Conservation (phyloP, 352 stramenopile genomes). For the Elongisporangium senticosum region DNA sequence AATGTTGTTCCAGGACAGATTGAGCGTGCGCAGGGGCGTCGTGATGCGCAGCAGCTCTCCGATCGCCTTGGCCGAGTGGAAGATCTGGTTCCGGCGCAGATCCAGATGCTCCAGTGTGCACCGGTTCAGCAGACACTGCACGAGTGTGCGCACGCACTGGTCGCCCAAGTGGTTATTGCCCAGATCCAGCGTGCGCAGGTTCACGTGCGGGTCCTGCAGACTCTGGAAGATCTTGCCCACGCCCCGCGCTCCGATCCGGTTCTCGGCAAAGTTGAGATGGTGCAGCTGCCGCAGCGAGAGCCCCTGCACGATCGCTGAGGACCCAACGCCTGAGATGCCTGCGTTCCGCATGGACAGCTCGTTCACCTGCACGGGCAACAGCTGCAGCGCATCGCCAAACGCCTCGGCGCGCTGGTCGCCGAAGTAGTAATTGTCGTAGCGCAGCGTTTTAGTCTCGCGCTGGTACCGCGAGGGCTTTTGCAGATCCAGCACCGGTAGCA, state of each 20-base stretch:
- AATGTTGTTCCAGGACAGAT: conserved; percentile 78
- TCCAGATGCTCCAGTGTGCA: conserved; percentile 63
- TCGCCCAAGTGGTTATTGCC: conserved; percentile 73
- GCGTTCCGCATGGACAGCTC: conserved; percentile 70
- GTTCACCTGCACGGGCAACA: conserved; percentile 50
- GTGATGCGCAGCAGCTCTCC: conserved; percentile 60
- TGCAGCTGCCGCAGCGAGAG: conserved; percentile 42
- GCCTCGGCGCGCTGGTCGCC: conserved; percentile 59
- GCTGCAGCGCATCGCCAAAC: conserved; percentile 47
- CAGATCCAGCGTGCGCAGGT: conserved; percentile 57
- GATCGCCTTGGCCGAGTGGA: conserved; percentile 43
- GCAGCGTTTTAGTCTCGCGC: conserved; percentile 24
- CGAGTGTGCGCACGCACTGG: conserved; percentile 40
- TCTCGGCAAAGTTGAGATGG: conserved; percentile 67
- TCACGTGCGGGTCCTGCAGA: conserved; percentile 45
- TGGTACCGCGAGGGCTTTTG: conserved; percentile 44
- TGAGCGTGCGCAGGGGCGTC: conserved; percentile 46
- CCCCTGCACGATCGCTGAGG: conserved; percentile 50
- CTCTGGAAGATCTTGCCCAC: conserved; percentile 48
- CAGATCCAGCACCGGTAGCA: conserved; percentile 60
- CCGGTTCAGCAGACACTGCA: conserved; percentile 61
- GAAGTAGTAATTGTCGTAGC: conserved; percentile 76
- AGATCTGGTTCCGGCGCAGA: conserved; percentile 62
- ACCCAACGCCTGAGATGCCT: conserved; percentile 47
- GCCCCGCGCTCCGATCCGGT: conserved; percentile 49